Percentiles rank a stretch among this genome's conserved stretches.
Evolutionary conservation across 2,329 filamentous ascomycete genomes (phyloP).

Genomic region (Colletotrichum australisinense): DNA sequence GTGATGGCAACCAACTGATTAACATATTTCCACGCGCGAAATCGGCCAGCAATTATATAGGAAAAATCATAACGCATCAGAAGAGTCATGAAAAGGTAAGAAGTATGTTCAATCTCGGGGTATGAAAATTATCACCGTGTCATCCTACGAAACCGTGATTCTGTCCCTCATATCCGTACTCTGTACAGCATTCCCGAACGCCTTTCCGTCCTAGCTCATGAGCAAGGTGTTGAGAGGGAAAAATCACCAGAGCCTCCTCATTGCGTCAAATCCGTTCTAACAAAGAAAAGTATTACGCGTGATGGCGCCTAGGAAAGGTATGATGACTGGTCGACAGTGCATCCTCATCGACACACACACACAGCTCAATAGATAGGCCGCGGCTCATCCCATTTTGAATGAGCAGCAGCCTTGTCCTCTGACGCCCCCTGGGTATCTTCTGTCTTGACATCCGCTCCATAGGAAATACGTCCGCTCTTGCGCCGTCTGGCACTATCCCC

Average conservation of each 20-base stretch:
- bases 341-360: neutral
- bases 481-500: slow-evolving; percentile 58
- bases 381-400: slow-evolving; percentile 54
- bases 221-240: slow-evolving; percentile 23
- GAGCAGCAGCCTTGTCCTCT: slow-evolving; percentile 25
- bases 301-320: neutral
- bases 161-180: neutral
- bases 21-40: neutral
- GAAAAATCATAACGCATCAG: neutral
- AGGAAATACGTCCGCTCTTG: slow-evolving; percentile 64
- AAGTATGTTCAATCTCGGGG: neutral
- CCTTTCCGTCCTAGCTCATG: slow-evolving; percentile 4
- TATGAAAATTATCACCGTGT: neutral
- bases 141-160: neutral
- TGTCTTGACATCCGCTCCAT: slow-evolving; percentile 50
- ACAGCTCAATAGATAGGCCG: slow-evolving; percentile 53
- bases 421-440: slow-evolving; percentile 43
- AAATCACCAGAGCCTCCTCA: neutral
- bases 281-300: slow-evolving; percentile 31
- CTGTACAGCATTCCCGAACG: slow-evolving; percentile 1
- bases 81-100: neutral
- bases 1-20: neutral
- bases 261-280: slow-evolving; percentile 12
- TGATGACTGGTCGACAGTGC: slow-evolving; percentile 2
- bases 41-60: neutral